Evolutionary conservation across 208 protist species (phyloP), one percentile per base, ranked within the genome.

Genomic region (Trypanosoma boissoni): DNA sequence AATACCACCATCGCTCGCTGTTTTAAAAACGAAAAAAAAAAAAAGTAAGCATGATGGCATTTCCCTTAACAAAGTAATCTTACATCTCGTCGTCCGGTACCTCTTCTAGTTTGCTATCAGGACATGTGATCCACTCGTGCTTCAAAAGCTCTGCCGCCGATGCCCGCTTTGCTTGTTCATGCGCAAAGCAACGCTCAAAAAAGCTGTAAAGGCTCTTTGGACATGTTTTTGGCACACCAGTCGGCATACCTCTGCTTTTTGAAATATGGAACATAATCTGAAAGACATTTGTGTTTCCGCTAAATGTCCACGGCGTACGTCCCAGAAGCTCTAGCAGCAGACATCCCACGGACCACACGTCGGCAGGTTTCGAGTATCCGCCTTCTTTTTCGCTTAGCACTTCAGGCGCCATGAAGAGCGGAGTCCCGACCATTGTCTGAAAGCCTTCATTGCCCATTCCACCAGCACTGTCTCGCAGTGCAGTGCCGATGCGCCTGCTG

Each of bases 401-500:
- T 68, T 96, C 90, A 5, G 90, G 90, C 2, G 90, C 90, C 85
- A 96, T 96, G 49, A 95, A 96, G 28, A 92, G 62, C 0, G 87
- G 87, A 1, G 84, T 86, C 41, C 88, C 90, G 3, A 92, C 83
- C 64, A 96, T 75, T 28, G 88, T 89, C 50, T 92, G 82, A 41
- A 82, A 83, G 7, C 37, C 58, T 8, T 66, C 73, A 7, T 72
- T 72, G 2, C 21, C 53, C 21, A 58, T 31, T 28, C 28, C 41
- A 44, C 50, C 31, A 44, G 34, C 57, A 54, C 64, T 14, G 26
- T 52, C 56, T 21, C 64, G 46, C 37, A 71, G 31, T 3, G 43
- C 50, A 1, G 77, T 80, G 14, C 77, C 84, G 9, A 95, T 63
- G 7, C 94, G 84, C 57, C 94, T 97, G 63, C 87, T 95, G 39